Percentiles rank a stretch among this genome's conserved stretches.
These are phyloP conservation scores for Sphagnurus paluster DNA, from an alignment of 1,284 basidiomycete species.

Conservation along the genomic window DNA sequence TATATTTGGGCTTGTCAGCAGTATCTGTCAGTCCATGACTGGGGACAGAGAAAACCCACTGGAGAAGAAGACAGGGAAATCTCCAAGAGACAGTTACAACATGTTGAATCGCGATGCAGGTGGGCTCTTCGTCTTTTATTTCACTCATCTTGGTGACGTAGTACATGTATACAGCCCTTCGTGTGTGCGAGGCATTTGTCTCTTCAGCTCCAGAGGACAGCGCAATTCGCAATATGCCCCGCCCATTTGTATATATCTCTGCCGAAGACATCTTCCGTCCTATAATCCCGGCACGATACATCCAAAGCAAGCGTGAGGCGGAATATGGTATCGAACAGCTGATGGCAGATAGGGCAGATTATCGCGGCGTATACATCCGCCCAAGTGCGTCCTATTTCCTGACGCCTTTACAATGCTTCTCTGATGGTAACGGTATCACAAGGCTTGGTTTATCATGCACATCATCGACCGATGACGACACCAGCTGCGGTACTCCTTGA, in stretches of 20 bases:
- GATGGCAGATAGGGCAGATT: slow-evolving; percentile 39
- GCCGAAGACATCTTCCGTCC: slow-evolving; percentile 94
- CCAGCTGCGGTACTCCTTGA: slow-evolving; percentile 86
- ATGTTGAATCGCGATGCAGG: slow-evolving; percentile 88
- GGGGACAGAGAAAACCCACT: slow-evolving; percentile 63
- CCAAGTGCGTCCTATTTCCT: slow-evolving; percentile 63
- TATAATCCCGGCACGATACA: slow-evolving; percentile 82
- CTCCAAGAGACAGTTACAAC: slow-evolving; percentile 61
- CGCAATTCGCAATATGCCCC: slow-evolving; percentile 35
- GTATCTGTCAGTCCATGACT: slow-evolving; percentile 35
- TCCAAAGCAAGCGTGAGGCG: slow-evolving; percentile 88
- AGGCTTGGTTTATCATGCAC: slow-evolving; percentile 96
- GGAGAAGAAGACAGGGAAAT: slow-evolving; percentile 35
- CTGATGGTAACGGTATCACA: slow-evolving; percentile 14
- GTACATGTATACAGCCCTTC: slow-evolving; percentile 51
- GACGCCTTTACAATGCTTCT: slow-evolving; percentile 2
- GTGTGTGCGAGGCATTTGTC: slow-evolving; percentile 74
- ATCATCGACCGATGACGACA: slow-evolving; percentile 85
- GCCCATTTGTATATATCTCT: slow-evolving; percentile 91
- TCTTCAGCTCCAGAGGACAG: slow-evolving; percentile 36
- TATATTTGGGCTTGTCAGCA: slow-evolving; percentile 52
- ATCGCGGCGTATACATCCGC: slow-evolving; percentile 76
- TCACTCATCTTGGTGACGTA: slow-evolving; percentile 5
- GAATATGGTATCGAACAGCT: slow-evolving; percentile 67
- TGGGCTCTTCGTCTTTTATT: slow-evolving; percentile 28